Percentiles rank a stretch among this genome's conserved stretches.
Evolutionary conservation across 2,329 filamentous ascomycete species (phyloP).

Genomic region (Biscogniauxia mediterranea): DNA sequence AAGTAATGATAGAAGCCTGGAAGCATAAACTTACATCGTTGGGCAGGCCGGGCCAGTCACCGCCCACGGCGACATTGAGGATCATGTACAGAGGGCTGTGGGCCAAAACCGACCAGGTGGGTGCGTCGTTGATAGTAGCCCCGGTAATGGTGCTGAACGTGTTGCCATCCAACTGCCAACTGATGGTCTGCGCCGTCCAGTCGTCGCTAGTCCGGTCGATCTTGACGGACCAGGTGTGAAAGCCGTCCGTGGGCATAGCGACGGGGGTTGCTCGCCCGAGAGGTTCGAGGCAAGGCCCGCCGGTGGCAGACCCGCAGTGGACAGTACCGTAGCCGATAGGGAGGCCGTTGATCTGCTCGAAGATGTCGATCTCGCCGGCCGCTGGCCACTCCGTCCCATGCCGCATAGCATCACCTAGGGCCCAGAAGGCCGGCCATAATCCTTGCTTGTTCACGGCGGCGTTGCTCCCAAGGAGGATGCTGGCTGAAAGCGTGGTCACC

Average conservation of each 20-base stretch:
- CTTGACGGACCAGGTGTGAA: constrained; percentile 50
- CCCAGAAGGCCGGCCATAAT: constrained; percentile 60
- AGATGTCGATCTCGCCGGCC: constrained; percentile 57
- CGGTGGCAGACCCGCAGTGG: constrained; percentile 47
- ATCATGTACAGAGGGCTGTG: constrained; percentile 50
- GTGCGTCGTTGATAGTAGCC: constrained; percentile 41
- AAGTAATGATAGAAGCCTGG: background rate
- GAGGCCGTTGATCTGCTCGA: constrained; percentile 54
- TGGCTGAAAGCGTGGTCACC: constrained; percentile 45
- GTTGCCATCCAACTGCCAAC: constrained; percentile 48
- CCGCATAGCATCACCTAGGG: constrained; percentile 50
- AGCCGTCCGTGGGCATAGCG: constrained; percentile 39
- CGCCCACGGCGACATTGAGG: constrained; percentile 56
- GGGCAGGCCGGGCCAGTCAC: constrained; percentile 41
- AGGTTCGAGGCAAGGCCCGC: constrained; percentile 53
- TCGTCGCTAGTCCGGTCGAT: constrained; percentile 47
- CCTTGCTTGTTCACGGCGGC: constrained; percentile 43
- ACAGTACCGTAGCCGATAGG: constrained; percentile 47
- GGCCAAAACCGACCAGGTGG: constrained; percentile 49
- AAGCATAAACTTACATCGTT: constrained; percentile 25
- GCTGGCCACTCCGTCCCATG: constrained; percentile 49
- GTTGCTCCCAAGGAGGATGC: constrained; percentile 47
- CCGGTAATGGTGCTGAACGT: constrained; percentile 46
- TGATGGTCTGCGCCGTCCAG: constrained; percentile 49
- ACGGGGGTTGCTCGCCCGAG: constrained; percentile 39